Base-by-base conservation (phyloP, 352 stramenopile species). In the Phytophthora citrophthora region DNA sequence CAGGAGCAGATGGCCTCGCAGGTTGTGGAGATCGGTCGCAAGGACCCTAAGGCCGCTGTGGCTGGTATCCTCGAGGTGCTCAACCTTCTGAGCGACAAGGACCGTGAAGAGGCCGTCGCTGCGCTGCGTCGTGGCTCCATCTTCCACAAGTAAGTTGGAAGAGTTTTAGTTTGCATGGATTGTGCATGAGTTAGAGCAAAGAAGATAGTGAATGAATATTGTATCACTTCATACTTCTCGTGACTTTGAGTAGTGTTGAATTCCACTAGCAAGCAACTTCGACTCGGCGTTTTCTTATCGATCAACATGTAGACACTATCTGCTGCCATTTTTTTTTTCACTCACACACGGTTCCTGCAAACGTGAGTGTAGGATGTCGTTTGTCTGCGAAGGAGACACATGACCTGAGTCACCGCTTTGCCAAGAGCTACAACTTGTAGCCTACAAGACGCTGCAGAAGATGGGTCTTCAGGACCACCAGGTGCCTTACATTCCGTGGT, bases 391-490 rank as follows among this genome's bases (percentile, higher is more conserved):
- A 95, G 58, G 81, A 97, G 57, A 98, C 94, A 48, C 85, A 97
- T 66, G 89, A 97, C 63, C 56, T 98, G 20, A 97, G 96, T 65
- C 86, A 90, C 29, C 81, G 91, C 46, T 97, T 98, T 72, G 91
- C 92, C 2, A 89, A 97, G 62, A 86, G 89, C 12, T 94, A 93
- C 78, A 94, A 96, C 73, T 71, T 95, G 24, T 52, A 96, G 34
- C 90, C 69, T 87, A 91, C 68, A 81, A 86, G 64, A 93, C 75
- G 16, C 71, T 98, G 43, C 86, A 88, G 52, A 72, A 84, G 20
- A 94, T 97, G 85, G 92, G 90, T 0, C 75, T 98, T 13, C 93
- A 92, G 59, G 90, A 97, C 54, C 94, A 97, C 51, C 92, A 98
- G 58, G 83, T 97, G 45, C 88, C 86, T 26, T 90, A 94, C 61